Base-by-base conservation (phyloP, 225 moss, liverwort and hornwort species). In the Pseudoscleropodium purum region DNA sequence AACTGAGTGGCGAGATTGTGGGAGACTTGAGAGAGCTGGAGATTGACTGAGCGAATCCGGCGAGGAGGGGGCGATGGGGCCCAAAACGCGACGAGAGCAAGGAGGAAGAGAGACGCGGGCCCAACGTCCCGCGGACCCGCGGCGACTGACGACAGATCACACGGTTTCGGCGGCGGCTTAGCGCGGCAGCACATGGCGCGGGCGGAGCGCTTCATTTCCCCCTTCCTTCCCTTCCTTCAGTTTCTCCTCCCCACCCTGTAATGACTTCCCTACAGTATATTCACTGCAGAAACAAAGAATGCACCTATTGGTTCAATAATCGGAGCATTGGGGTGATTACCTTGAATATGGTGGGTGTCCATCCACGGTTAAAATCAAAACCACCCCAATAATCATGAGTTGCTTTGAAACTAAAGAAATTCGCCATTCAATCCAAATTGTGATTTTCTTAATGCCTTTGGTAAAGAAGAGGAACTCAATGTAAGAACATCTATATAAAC, bases 111-210 rank as follows among this genome's bases (percentile, higher is more conserved):
- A 66, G 61, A 67, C 79, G 24, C 77, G 87, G 57, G 59, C 79
- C 54, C 52, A 27, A 16, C 45, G 45, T 17, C 45, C 74, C 45
- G 19, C 57, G 87, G 49, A 51, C 61, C 43, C 51, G 63, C 68
- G 83, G 64, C 83, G 75, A 69, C 73, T 70, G 51, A 74, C 83
- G 88, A 51, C 52, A 70, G 20, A 62, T 62, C 39, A 88, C 88
- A 64, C 88, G 88, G 75, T 83, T 83, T 75, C 34, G 88, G 83
- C 88, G 88, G 83, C 88, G 88, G 83, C 88, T 88, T 83, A 75
- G 88, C 88, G 88, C 88, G 88, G 88, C 83, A 74, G 88, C 88
- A 88, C 83, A 83, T 88, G 88, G 67, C 78, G 57, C 57, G 57
- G 57, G n/a, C 26, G 57, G 59, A 79, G 57, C 57, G n/a, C 79